Base-by-base conservation (phyloP, 768 basidiomycete species). In the Coprinopsis marcescibilis region DNA sequence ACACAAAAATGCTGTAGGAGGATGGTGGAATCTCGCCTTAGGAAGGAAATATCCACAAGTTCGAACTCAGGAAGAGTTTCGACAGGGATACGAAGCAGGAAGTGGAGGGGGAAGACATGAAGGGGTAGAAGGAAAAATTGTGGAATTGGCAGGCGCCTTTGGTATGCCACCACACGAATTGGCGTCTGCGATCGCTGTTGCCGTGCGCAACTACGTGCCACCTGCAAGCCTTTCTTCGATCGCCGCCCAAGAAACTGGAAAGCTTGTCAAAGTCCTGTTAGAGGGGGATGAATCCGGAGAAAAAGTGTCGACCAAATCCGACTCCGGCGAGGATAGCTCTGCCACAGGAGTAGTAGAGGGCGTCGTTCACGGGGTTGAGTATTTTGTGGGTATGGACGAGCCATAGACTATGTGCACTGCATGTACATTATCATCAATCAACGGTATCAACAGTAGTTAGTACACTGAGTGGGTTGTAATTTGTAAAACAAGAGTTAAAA, bases 101-200 rank as follows among this genome's bases (percentile, higher is more conserved):
- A 47, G 46, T 34, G 46, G 32, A 44, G 38, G 49, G 24, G 25
- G 52, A 19, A 35, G 32, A 14, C 29, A 29, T 21, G 56, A 60
- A 3, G 69, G 59, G 3, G 67, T 87, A 32, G 81, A 85, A 55
- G 66, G 69, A 3, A 68, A 71, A 27, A 76, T 87, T 45, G 74
- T 77, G 42, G 76, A 71, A 12, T 68, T 88, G 10, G 85, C 85
- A 10, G 63, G 65, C 5, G 78, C 74, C 25, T 65, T 88, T 24
- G 85, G 83, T 1, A 73, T 87, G 55, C 72, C 77, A 0, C 68
- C 80, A 13, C 63, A 66, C 32, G 78, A 83, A 29, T 65, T 88
- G 1, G 83, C 85, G 2, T 69, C 67, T 14, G 85, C 83, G 0
- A 78, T 87, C 39, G 80, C 79, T 0, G 70, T 66, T 39, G 81